Conservation (phyloP, 176 grass and related monocot genomes). For the Ensete ventricosum region DNA sequence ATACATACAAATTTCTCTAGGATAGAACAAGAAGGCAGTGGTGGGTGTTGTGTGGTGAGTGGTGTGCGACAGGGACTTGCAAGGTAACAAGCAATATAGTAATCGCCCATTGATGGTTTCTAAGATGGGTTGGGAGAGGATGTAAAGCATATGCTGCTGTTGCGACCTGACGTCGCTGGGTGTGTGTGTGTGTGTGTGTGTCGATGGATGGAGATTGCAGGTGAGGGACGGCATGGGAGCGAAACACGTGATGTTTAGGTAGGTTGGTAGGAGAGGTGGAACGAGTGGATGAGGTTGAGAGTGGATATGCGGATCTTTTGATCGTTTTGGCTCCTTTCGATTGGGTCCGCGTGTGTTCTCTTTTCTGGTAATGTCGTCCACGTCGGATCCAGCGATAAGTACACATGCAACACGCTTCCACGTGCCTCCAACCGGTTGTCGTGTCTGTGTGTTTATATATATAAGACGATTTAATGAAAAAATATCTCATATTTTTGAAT, state of each 20-base stretch:
- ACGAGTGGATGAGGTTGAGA: background rate
- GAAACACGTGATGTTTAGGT: background rate
- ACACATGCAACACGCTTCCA: too few relatives aligned
- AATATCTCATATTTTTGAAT: too few relatives aligned
- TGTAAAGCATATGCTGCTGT: background rate
- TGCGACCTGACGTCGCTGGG: background rate
- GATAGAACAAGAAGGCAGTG: background rate
- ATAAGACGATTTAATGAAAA: too few relatives aligned
- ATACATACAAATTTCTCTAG: background rate
- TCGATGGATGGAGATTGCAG: background rate
- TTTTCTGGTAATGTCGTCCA: too few relatives aligned
- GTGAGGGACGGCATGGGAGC: background rate
- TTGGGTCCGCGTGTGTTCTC: too few relatives aligned
- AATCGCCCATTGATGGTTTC: slow-evolving; percentile 4
- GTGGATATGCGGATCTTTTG: background rate
- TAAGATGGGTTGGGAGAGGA: background rate
- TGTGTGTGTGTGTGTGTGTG: background rate
- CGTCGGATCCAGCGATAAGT: too few relatives aligned
- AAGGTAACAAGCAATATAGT: background rate
- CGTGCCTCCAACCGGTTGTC: too few relatives aligned
- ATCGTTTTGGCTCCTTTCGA: too few relatives aligned
- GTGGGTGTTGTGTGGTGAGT: background rate
- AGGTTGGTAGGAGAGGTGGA: background rate
- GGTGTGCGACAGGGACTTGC: slow-evolving; percentile 6
- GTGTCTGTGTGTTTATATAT: too few relatives aligned